Evolutionary conservation across 1,284 basidiomycete species (phyloP).

Genomic region (Rhodotorula sp.): DNA sequence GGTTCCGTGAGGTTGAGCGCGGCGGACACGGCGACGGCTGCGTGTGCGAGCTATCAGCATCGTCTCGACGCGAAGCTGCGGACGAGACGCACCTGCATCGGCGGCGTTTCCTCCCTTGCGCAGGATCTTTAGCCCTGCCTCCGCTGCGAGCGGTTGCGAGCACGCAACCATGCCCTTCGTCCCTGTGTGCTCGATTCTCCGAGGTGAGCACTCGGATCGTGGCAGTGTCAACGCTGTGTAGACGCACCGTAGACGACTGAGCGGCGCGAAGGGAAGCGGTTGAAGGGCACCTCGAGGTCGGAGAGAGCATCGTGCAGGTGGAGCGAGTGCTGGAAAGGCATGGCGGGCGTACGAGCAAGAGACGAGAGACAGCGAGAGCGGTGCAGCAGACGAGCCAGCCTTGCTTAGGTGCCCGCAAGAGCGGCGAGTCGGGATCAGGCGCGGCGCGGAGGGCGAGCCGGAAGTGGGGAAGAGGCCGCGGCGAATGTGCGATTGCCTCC

Average conservation of each 20-base stretch:
- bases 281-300: slow-evolving; percentile 44
- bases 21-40: slow-evolving; percentile 39
- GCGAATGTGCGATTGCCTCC: no score
- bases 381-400: background rate
- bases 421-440: background rate
- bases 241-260: slow-evolving; percentile 69
- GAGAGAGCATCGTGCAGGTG: slow-evolving; percentile 23
- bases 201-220: no score
- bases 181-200: slow-evolving; percentile 12
- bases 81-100: slow-evolving; percentile 42
- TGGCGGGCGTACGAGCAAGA: background rate
- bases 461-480: no score
- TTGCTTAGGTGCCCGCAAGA: background rate
- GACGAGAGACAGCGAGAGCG: background rate
- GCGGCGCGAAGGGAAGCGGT: slow-evolving; percentile 67
- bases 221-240: background rate
- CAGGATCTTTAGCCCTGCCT: slow-evolving; percentile 84
- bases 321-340: slow-evolving; percentile 13
- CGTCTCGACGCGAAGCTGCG: background rate
- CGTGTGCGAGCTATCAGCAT: background rate
- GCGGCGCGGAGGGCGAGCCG: no score
- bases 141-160: slow-evolving; percentile 86
- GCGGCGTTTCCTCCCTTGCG: slow-evolving; percentile 87
- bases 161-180: slow-evolving; percentile 84
- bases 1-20: slow-evolving; percentile 41